These are phyloP conservation scores for Amylocarpus encephaloides DNA, from an alignment of 2,329 filamentous ascomycete species.

Conservation along the genomic window DNA sequence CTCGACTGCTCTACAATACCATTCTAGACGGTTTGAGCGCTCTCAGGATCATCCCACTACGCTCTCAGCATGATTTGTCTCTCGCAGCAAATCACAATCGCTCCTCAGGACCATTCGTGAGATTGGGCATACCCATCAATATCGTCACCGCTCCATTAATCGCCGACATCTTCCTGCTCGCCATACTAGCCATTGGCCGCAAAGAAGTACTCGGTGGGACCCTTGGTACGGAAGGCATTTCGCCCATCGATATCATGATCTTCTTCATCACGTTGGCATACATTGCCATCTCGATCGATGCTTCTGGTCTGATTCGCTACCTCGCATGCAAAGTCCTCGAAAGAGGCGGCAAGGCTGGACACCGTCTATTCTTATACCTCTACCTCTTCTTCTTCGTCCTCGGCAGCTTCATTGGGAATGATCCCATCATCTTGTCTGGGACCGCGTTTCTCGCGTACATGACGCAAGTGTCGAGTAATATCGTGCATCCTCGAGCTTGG, in stretches of 20 bases:
- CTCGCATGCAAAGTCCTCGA: constrained; percentile 65
- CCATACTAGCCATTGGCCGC: constrained; percentile 60
- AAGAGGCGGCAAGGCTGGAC: constrained; percentile 60
- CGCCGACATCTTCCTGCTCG: constrained; percentile 64
- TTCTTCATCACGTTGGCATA: constrained; percentile 72
- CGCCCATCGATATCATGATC: constrained; percentile 65
- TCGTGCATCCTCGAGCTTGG: constrained; percentile 64
- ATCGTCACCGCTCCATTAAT: constrained; percentile 66
- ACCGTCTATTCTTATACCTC: constrained; percentile 64
- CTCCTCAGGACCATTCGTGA: constrained; percentile 37
- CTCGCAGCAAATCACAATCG: neutral
- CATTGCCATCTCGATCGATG: constrained; percentile 71
- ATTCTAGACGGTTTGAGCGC: constrained; percentile 39
- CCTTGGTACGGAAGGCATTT: constrained; percentile 58
- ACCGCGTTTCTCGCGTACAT: constrained; percentile 72
- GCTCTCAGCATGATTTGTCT: neutral
- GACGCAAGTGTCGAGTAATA: constrained; percentile 69
- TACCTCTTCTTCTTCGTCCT: constrained; percentile 66
- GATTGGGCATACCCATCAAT: constrained; percentile 57
- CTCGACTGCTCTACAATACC: constrained; percentile 41
- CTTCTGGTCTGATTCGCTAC: constrained; percentile 65
- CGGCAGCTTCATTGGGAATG: constrained; percentile 65
- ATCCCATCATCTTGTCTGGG: constrained; percentile 68
- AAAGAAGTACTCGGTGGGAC: constrained; percentile 64
- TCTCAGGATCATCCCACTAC: constrained; percentile 47